Evolutionary conservation across 1,139 yeast species (phyloP), one percentile per base, ranked within the genome.

Genomic region (Saccharomyces hybrid): DNA sequence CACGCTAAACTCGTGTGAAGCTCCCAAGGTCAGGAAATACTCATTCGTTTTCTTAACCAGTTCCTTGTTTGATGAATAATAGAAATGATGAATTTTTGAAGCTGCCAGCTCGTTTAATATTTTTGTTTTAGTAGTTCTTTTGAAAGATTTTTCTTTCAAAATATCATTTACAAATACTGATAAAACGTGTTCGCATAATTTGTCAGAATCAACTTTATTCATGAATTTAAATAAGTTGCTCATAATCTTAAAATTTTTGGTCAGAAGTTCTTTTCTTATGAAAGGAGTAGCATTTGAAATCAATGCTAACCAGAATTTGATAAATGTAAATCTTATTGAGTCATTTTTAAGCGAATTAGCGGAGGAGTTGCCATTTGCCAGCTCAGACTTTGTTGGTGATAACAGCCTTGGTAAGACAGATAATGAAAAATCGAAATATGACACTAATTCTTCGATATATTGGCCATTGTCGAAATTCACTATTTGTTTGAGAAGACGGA

Each of bases 41-140:
- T 73, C 71, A 51, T 77, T 74, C 28, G 83, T 75, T 5, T 67
- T 63, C 7, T 69, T 67, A 0, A 75, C 70, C 31, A 68, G 50
- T 2, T 70, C 71, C 28, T 72, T 66, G 48, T 73, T 74, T 2
- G 73, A 54, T 32, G 78, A 71, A 28, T 75, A 67, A 56, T 82
- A 83, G 1, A 87, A 66, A 3, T 78, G 76, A 42, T 81, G 80
- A 41, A 88, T 63, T 55, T 82, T 82, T 41, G 78, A 77, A 60
- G 90, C 68, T 31, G 86, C 81, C 75, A 87, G 81, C 64, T 91
- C 98, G 63, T 88, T 89, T 63, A 91, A 79, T 16, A 90, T 78
- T 59, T 82, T 82, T 61, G 89, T 80, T 67, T 90, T 91, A 0
- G 90, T 80, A 55, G 84, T 74, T 63, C 83, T 84, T 59, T 82